Evolutionary conservation across 2,329 filamentous ascomycete species (phyloP), one percentile per base, ranked within the genome.

Genomic region (Davidsoniella australis): DNA sequence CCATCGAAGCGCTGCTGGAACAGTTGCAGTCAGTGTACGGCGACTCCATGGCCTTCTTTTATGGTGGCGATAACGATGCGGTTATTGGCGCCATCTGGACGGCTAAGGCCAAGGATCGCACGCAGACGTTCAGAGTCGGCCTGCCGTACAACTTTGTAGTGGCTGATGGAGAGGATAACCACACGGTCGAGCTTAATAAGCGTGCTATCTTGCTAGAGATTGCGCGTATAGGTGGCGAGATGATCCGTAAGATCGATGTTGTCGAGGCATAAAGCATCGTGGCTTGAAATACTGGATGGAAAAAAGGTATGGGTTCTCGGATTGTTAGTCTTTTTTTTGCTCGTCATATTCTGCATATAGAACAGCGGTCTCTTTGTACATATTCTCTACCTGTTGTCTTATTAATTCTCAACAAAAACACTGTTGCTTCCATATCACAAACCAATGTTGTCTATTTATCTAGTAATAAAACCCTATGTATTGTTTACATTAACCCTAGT

Each of bases 31-130:
- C 65, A 3, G 61, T 77, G 2, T 95, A 87, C 60, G 72, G 73
- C 3, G 73, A 79, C 36, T 74, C 76, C 2, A 66, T 94, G 33
- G 67, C 95, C 2, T 85, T 95, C 63, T 95, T 96, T 68, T 73
- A 79, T 55, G 80, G 86, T 29, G 69, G 66, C 4, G 67, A 70
- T 2, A 70, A 78, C 20, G 70, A 76, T 50, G 60, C 58, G 17
- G 61, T 76, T 6, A 69, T 82, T 12, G 71, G 71, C 1, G 73
- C 67, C 16, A 67, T 79, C 42, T 80, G 76, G 76, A 75, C 73
- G 49, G 73, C 73, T 2, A 67, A 67, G 54, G 56, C 75, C 52
- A 67, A 68, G 54, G 61, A 58, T 48, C 44, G 43, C 33, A 47
- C 47, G 23, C 72, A 84, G 54, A 65, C 67, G 10, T 88, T 86